Evolutionary conservation across 2,329 filamentous ascomycete genomes (phyloP).

Genomic region (Colletotrichum scovillei): DNA sequence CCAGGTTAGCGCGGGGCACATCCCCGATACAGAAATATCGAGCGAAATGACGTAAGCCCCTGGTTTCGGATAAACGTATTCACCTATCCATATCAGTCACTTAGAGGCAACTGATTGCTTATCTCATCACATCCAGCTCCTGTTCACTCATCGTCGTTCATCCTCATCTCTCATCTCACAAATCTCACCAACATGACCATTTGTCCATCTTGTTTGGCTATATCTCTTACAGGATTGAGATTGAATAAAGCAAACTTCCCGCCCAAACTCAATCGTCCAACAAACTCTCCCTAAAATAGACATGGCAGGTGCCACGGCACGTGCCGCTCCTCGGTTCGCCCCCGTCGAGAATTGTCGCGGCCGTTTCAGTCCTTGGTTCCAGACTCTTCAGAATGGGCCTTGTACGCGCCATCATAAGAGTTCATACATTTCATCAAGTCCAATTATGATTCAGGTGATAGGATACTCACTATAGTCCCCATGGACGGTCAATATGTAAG

Average conservation of each 20-base stretch:
- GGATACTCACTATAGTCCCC: too few species aligned
- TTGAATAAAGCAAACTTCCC: not conserved
- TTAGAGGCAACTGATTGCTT: too few species aligned
- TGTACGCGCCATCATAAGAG: not conserved
- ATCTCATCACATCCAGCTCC: not conserved
- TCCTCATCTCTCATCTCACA: not conserved
- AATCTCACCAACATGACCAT: not conserved
- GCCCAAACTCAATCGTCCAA: not conserved
- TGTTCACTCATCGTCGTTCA: too few species aligned
- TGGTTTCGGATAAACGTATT: not conserved
- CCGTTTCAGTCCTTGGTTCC: not conserved
- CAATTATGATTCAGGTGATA: too few species aligned
- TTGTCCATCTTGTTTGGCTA: too few species aligned
- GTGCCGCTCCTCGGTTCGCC: not conserved
- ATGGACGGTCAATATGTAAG: too few species aligned
- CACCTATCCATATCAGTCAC: not conserved
- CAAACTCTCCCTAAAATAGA: not conserved
- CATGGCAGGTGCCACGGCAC: not conserved
- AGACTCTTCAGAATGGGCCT: not conserved
- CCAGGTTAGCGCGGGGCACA: conserved; percentile 19
- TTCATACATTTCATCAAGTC: too few species aligned
- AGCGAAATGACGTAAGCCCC: conserved; percentile 19
- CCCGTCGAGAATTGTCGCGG: not conserved
- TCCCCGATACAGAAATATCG: conserved; percentile 14
- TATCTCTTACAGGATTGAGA: not conserved